A percentile compares a stretch with the other conserved stretches of the same genome.
phyloP scores from a whole-genome alignment of 2,329 filamentous ascomycete species.

The Incumbomyces lentus region DNA sequence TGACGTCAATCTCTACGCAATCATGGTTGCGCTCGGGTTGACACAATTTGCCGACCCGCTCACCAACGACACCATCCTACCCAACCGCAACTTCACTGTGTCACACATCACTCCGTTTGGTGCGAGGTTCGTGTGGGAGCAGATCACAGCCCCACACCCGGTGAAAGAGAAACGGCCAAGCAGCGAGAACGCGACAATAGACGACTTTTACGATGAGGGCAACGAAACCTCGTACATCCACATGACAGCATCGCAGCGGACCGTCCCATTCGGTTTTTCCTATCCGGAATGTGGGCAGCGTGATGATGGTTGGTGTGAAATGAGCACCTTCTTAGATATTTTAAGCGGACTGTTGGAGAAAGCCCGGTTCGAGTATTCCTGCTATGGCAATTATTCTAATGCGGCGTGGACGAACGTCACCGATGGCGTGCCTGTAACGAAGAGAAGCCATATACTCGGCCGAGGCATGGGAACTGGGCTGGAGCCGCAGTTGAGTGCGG shows the following conservation, averaged over 20 bases:
- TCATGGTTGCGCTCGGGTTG: conserved; percentile 59
- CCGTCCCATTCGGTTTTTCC: conserved; percentile 56
- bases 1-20: conserved; percentile 61
- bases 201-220: conserved; percentile 40
- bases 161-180: conserved; percentile 44
- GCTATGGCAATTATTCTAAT: conserved; percentile 41
- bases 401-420: conserved; percentile 20
- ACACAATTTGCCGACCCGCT: conserved; percentile 54
- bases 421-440: conserved; percentile 21
- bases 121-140: conserved; percentile 61
- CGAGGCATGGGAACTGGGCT: conserved; percentile 4
- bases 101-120: conserved; percentile 62
- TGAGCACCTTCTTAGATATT: conserved; percentile 55
- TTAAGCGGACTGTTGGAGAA: conserved; percentile 49
- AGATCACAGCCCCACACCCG: conserved; percentile 58
- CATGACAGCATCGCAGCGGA: conserved; percentile 65
- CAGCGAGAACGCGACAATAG: conserved; percentile 15
- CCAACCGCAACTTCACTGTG: conserved; percentile 53
- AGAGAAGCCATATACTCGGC: conserved; percentile 2
- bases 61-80: conserved; percentile 45
- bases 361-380: conserved; percentile 56
- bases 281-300: conserved; percentile 55
- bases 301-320: conserved; percentile 67
- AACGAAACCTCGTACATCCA: conserved; percentile 59
- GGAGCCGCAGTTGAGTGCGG: background rate